These are phyloP conservation scores for barrel medic (Medicago truncatula) DNA, from an alignment of 306 rosid genomes.

Conservation along the genomic window DNA sequence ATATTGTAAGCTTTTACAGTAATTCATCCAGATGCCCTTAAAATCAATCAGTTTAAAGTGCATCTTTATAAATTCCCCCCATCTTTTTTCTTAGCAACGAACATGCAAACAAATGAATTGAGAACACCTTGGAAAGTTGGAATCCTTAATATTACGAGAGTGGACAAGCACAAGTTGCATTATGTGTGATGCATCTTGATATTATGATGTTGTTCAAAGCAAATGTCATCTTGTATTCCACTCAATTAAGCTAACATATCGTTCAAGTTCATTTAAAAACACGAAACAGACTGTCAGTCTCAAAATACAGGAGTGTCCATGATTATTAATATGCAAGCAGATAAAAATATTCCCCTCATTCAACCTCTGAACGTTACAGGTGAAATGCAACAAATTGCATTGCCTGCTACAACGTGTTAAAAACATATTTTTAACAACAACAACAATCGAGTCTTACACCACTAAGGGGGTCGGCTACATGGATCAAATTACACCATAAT, in stretches of 20 bases:
- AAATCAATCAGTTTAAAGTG: constrained; percentile 7
- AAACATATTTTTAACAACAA: no score
- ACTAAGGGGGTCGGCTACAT: no score
- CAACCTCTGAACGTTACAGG: constrained; percentile 6
- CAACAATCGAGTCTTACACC: no score
- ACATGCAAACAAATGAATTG: neutral
- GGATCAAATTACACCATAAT: no score
- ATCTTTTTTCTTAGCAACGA: neutral
- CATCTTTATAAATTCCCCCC: neutral
- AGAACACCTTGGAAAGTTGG: neutral
- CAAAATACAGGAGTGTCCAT: constrained; percentile 15
- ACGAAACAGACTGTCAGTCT: neutral
- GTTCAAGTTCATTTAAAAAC: constrained; percentile 14
- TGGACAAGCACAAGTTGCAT: neutral
- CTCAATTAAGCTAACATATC: constrained; percentile 8
- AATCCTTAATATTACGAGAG: constrained; percentile 11
- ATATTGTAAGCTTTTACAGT: constrained; percentile 4
- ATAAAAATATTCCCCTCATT: constrained; percentile 25
- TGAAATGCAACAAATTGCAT: constrained; percentile 30
- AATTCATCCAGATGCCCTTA: constrained; percentile 22
- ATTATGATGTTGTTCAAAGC: constrained; percentile 13
- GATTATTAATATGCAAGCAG: constrained; percentile 19
- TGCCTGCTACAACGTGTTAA: constrained; percentile 32
- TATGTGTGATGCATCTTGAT: constrained; percentile 19
- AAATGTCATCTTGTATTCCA: constrained; percentile 15